Conservation (phyloP, 495 filamentous ascomycete species). For the Tuber calosporum region DNA sequence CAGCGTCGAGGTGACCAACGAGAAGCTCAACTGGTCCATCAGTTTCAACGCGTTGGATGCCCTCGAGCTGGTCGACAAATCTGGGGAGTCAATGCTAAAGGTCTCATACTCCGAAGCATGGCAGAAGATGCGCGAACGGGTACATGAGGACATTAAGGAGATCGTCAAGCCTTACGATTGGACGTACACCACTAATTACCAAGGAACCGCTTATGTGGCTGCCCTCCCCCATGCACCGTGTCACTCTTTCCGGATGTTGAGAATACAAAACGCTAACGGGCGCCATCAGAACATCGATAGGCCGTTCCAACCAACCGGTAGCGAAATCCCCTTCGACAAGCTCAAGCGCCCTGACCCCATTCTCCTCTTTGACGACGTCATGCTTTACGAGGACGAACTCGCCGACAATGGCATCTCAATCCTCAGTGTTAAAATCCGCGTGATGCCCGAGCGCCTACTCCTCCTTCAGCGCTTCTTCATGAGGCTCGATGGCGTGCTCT, state of each 20-base stretch:
- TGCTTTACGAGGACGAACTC: constrained; percentile 94
- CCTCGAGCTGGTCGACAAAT: constrained; percentile 86
- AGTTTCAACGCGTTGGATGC: constrained; percentile 79
- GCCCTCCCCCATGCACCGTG: not conserved
- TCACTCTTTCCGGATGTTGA: constrained; percentile 21
- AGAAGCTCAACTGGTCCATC: constrained; percentile 61
- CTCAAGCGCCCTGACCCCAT: constrained; percentile 84
- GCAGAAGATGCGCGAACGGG: constrained; percentile 60
- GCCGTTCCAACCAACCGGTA: constrained; percentile 41
- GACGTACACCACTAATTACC: constrained; percentile 86
- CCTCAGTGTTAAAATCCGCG: constrained; percentile 77
- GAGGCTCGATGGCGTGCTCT: constrained; percentile 79
- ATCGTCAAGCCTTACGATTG: constrained; percentile 95
- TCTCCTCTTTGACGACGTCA: constrained; percentile 85
- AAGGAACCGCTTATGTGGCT: constrained; percentile 51
- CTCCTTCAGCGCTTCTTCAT: constrained; percentile 85
- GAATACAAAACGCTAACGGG: not conserved
- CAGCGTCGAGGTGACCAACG: constrained; percentile 63
- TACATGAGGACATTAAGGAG: constrained; percentile 82
- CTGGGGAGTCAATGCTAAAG: constrained; percentile 76
- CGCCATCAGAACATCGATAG: not conserved
- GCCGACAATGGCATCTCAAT: constrained; percentile 94
- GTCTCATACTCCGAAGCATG: constrained; percentile 88
- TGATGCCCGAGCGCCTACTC: constrained; percentile 80
- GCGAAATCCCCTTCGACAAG: constrained; percentile 71